Evolutionary conservation across 345 rosid species (phyloP).

Genomic region (Odontarrhena argentea): DNA sequence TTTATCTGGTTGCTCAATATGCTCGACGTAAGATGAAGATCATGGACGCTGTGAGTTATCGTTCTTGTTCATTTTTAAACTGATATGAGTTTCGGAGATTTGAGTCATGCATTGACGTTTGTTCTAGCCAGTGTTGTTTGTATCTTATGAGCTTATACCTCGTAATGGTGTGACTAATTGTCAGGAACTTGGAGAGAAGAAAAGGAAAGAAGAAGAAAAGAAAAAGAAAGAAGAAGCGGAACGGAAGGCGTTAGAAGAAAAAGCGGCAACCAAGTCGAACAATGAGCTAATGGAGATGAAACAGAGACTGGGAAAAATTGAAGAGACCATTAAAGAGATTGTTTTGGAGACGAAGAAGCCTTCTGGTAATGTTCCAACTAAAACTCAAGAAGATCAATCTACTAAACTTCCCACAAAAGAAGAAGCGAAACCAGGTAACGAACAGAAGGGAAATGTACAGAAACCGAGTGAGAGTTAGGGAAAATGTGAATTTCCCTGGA

Average conservation of each 20-base stretch:
- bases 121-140: neutral
- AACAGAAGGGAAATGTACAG: conserved; percentile 17
- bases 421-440: conserved; percentile 18
- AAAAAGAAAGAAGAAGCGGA: conserved; percentile 54
- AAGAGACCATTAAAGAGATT: conserved; percentile 68
- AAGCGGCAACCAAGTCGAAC: conserved; percentile 41
- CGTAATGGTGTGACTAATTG: conserved; percentile 1
- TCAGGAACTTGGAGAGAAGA: conserved; percentile 69
- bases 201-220: conserved; percentile 57
- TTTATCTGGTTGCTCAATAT: conserved; percentile 83
- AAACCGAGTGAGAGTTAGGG: conserved; percentile 5
- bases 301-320: conserved; percentile 67
- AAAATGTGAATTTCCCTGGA: conserved; percentile 15
- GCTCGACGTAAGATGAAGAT: conserved; percentile 78
- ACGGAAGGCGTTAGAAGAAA: conserved; percentile 50
- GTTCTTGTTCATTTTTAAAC: neutral
- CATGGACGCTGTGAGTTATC: conserved; percentile 73
- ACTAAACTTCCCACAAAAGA: conserved; percentile 30
- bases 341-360: conserved; percentile 60
- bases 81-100: neutral
- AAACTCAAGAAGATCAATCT: conserved; percentile 43
- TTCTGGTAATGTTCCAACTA: conserved; percentile 36
- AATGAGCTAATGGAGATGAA: conserved; percentile 60
- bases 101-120: neutral
- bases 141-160: conserved; percentile 1